These are phyloP conservation scores for Plasmodium cynomolgi DNA, from an alignment of 169 alveolate species.

Conservation along the genomic window DNA sequence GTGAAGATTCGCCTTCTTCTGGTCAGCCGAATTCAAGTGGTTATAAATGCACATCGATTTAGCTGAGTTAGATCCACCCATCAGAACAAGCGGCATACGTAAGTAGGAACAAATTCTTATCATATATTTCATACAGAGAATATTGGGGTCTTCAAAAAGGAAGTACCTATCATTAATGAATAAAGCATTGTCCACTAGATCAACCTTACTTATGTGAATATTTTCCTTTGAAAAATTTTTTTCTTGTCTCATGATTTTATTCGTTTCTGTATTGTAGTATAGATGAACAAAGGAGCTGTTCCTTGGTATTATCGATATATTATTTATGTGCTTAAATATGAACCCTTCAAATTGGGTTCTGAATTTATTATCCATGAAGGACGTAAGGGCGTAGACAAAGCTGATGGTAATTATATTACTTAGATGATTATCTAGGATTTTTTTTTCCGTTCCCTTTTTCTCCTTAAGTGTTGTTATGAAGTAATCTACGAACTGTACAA, in stretches of 20 bases:
- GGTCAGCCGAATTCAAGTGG: constrained; percentile 1
- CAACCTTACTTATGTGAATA: background rate
- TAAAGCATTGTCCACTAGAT: constrained; percentile 8
- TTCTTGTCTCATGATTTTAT: constrained; percentile 35
- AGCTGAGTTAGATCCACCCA: constrained; percentile 30
- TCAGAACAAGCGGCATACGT: constrained; percentile 17
- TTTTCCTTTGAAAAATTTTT: constrained; percentile 21
- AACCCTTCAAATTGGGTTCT: constrained; percentile 30
- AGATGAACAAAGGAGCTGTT: constrained; percentile 34
- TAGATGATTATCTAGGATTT: constrained; percentile 26
- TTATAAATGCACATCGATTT: constrained; percentile 25
- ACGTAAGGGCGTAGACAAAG: constrained; percentile 33
- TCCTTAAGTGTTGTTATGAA: constrained; percentile 25
- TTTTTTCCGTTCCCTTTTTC: constrained; percentile 40
- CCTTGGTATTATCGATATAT: constrained; percentile 45
- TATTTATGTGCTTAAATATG: constrained; percentile 55
- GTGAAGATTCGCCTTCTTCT: background rate
- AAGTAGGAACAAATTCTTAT: background rate
- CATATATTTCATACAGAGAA: constrained; percentile 22
- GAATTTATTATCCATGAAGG: constrained; percentile 28
- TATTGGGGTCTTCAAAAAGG: constrained; percentile 14
- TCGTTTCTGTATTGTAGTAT: constrained; percentile 34
- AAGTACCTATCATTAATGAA: constrained; percentile 4
- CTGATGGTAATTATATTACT: constrained; percentile 33
- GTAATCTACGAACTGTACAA: constrained; percentile 12